Percentiles rank a stretch among this genome's conserved stretches.
Conservation (phyloP, 1,284 basidiomycete species). For the Heterobasidion irregulare region DNA sequence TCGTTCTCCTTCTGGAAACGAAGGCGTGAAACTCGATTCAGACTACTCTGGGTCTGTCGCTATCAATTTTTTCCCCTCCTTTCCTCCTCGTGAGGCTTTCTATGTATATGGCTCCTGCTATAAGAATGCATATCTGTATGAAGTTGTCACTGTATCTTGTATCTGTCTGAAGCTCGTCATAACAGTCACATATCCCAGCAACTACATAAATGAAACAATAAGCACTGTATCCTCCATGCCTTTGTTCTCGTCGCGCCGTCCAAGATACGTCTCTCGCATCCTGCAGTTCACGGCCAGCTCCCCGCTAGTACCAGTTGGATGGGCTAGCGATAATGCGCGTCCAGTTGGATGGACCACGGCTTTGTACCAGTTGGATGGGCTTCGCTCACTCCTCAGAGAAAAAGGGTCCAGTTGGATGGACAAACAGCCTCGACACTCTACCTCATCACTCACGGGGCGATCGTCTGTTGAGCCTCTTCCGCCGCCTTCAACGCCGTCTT, state of each 20-base stretch:
- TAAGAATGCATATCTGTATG: neutral
- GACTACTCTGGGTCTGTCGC: constrained; percentile 45
- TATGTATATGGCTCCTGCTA: neutral
- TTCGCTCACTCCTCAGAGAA: neutral
- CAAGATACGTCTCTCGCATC: neutral
- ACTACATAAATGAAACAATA: neutral
- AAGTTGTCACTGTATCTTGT: neutral
- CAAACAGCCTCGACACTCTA: neutral
- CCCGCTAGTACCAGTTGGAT: constrained; percentile 12
- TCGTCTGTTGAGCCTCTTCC: constrained; percentile 28
- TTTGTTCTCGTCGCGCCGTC: neutral
- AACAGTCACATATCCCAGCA: neutral
- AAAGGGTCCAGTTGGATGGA: constrained; percentile 12
- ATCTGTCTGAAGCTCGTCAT: too few species aligned
- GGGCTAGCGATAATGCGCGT: constrained; percentile 3
- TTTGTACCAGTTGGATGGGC: constrained; percentile 10
- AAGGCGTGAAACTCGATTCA: constrained; percentile 42
- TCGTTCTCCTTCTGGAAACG: constrained; percentile 13
- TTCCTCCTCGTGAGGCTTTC: constrained; percentile 18
- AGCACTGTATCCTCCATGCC: neutral
- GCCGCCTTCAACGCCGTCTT: constrained; percentile 62
- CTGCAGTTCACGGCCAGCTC: neutral
- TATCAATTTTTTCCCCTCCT: constrained; percentile 16
- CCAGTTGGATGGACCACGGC: constrained; percentile 11
- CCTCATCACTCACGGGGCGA: neutral